Conservation (phyloP, 2,329 filamentous ascomycete species). For the Diaporthe capsici region DNA sequence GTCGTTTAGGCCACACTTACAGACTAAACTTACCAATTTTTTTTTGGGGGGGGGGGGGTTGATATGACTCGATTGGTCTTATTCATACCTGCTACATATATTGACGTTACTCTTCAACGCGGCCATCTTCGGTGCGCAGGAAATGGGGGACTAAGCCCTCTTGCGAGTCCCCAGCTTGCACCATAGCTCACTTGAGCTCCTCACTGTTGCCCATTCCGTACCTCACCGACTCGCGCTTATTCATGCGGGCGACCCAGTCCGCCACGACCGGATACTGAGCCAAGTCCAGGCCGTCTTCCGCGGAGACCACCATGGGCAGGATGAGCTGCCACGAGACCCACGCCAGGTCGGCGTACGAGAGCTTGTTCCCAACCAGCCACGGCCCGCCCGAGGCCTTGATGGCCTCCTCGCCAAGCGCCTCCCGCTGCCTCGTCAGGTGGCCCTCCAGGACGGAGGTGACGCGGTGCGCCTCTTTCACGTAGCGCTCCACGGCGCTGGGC, state of each 20-base stretch:
- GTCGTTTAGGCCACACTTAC: no score
- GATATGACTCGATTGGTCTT: no score
- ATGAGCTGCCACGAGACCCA: constrained; percentile 32
- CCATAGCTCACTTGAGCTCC: constrained; percentile 3
- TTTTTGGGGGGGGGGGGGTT: no score
- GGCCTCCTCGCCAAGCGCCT: background rate
- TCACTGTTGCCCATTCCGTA: constrained; percentile 3
- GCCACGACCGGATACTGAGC: background rate
- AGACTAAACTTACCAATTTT: no score
- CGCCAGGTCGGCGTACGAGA: constrained; percentile 35
- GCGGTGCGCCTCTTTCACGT: constrained; percentile 24
- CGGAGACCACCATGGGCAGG: background rate
- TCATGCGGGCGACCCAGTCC: constrained; percentile 4
- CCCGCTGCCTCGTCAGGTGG: constrained; percentile 29
- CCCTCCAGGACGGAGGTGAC: constrained; percentile 34
- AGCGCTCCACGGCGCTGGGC: constrained; percentile 27
- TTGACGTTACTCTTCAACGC: no score
- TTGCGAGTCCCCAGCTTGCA: no score
- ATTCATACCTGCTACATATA: no score
- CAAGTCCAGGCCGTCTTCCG: background rate
- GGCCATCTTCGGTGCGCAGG: no score
- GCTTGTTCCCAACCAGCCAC: constrained; percentile 37
- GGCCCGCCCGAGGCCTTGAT: background rate
- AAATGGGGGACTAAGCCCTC: no score
- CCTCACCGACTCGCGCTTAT: background rate